Conservation (phyloP, 1,284 basidiomycete species). For the Puccinia coronata region DNA sequence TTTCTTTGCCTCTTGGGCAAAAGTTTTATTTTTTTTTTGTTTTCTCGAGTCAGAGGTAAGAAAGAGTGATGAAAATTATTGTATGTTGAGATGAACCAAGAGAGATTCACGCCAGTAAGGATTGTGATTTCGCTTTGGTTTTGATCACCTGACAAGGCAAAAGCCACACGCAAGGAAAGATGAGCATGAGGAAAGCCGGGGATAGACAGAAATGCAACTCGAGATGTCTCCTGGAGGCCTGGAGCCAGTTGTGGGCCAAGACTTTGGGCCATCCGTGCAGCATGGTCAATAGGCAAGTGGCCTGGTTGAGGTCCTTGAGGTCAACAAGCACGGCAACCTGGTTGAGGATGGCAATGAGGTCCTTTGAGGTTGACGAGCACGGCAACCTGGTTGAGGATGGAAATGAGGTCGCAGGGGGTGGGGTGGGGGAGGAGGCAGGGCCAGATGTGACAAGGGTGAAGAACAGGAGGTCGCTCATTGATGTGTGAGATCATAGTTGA, state of each 20-base stretch:
- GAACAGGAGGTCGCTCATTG: too few relatives aligned
- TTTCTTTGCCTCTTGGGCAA: too few relatives aligned
- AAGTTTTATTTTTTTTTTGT: too few relatives aligned
- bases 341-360: slow-evolving; percentile 81
- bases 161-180: neutral
- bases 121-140: slow-evolving; percentile 4
- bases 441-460: too few relatives aligned
- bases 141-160: neutral
- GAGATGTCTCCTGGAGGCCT: slow-evolving; percentile 80
- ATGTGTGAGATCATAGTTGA: too few relatives aligned
- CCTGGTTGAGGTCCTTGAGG: slow-evolving; percentile 88
- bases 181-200: too few relatives aligned
- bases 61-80: too few relatives aligned
- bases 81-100: too few relatives aligned
- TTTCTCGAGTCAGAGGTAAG: too few relatives aligned
- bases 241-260: slow-evolving; percentile 85
- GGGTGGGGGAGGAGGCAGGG: too few relatives aligned
- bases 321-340: slow-evolving; percentile 86
- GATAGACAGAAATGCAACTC: too few relatives aligned
- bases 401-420: too few relatives aligned
- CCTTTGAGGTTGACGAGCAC: slow-evolving; percentile 70
- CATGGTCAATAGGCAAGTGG: slow-evolving; percentile 87
- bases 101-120: slow-evolving; percentile 2
- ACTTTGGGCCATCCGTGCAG: slow-evolving; percentile 77
- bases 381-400: slow-evolving; percentile 19